These are phyloP conservation scores for Moringa oleifera DNA, from an alignment of 345 rosid species.

Conservation along the genomic window DNA sequence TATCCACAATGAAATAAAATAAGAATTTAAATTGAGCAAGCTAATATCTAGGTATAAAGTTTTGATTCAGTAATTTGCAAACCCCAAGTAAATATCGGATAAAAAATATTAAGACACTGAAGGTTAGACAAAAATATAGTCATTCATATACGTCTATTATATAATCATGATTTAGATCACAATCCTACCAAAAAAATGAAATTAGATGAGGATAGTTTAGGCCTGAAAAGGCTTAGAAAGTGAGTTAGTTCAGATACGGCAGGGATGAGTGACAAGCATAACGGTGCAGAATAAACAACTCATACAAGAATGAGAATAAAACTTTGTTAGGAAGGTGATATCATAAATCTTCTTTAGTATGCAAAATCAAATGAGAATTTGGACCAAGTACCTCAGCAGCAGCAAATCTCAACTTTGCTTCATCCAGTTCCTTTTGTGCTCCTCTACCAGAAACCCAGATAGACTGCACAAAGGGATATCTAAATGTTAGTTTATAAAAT, in stretches of 20 bases:
- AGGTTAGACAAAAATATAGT: too few relatives aligned
- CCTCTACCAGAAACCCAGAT: conserved; percentile 84
- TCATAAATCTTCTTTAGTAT: not conserved
- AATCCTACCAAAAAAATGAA: not conserved
- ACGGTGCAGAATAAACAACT: not conserved
- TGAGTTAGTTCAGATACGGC: not conserved
- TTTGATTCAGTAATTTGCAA: too few relatives aligned
- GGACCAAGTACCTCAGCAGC: conserved; percentile 75
- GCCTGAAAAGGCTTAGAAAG: not conserved
- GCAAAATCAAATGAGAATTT: not conserved
- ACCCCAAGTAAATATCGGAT: too few relatives aligned
- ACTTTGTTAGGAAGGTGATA: not conserved
- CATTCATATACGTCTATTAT: too few relatives aligned
- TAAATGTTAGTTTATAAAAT: conserved; percentile 1
- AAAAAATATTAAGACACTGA: too few relatives aligned
- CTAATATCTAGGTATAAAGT: too few relatives aligned
- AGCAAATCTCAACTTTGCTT: conserved; percentile 91
- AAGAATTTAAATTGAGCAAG: too few relatives aligned
- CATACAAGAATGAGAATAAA: not conserved
- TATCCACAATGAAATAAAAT: too few relatives aligned
- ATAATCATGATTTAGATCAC: not conserved
- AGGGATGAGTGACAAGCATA: too few relatives aligned
- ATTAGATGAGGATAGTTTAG: not conserved
- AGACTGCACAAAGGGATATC: conserved; percentile 46
- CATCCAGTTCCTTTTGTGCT: conserved; percentile 78